Conservation (phyloP, 78 protist genomes). For the Trichosphaerium sp. region DNA sequence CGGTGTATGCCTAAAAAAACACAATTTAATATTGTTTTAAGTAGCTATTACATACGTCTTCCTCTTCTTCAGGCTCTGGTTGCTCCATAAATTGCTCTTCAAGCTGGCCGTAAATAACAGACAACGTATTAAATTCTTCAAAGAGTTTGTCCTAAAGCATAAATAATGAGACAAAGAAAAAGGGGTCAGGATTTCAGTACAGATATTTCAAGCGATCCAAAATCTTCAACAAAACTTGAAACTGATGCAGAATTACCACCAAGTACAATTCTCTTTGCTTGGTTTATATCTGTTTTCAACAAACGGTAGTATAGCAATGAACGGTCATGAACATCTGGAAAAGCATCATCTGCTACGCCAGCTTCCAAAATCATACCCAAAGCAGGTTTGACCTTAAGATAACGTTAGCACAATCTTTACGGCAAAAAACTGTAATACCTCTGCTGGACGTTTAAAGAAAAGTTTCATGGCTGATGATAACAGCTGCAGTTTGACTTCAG, state of each 20-base stretch:
- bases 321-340: constrained; percentile 79
- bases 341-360: neutral
- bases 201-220: neutral
- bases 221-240: constrained; percentile 24
- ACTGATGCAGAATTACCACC: neutral
- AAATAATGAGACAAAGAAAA: neutral
- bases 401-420: constrained; percentile 5
- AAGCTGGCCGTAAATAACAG: constrained; percentile 64
- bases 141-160: constrained; percentile 47
- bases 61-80: too few species aligned
- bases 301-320: constrained; percentile 75
- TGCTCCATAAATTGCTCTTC: constrained; percentile 38
- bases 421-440: constrained; percentile 39
- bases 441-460: constrained; percentile 71
- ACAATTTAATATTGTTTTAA: too few species aligned
- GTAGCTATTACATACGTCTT: too few species aligned
- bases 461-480: constrained; percentile 46
- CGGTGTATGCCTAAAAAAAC: too few species aligned
- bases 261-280: neutral
- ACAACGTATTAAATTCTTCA: constrained; percentile 78
- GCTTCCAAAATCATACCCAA: neutral
- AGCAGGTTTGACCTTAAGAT: constrained; percentile 1
- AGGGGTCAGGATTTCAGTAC: neutral
- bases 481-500: constrained; percentile 38
- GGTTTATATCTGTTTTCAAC: constrained; percentile 12